phyloP scores from a whole-genome alignment of 768 basidiomycete genomes.

The Lactifluus echinatus region DNA sequence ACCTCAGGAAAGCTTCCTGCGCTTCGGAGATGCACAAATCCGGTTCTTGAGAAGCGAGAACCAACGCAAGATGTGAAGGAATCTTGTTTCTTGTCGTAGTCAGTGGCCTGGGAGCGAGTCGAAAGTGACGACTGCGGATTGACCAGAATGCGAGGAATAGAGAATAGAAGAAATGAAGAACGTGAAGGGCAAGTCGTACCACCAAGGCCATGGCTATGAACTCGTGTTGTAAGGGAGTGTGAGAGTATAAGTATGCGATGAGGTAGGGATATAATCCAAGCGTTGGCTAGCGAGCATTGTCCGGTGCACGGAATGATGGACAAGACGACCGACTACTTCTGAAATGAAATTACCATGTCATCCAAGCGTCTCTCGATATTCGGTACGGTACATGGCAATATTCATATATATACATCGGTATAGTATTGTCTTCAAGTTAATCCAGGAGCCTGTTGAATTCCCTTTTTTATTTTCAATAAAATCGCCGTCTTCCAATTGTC shows the following conservation, averaged over 20 bases:
- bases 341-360: neutral
- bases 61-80: constrained; percentile 59
- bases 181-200: constrained; percentile 38
- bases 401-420: neutral
- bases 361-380: neutral
- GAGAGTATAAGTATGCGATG: neutral
- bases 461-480: constrained; percentile 82
- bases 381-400: neutral
- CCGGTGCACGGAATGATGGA: neutral
- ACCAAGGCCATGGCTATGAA: constrained; percentile 34
- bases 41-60: constrained; percentile 43
- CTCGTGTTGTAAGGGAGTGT: neutral
- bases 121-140: constrained; percentile 33
- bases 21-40: constrained; percentile 28
- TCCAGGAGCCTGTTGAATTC: constrained; percentile 50
- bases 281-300: constrained; percentile 1
- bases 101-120: constrained; percentile 39
- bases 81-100: constrained; percentile 43
- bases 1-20: constrained; percentile 41
- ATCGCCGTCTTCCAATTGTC: constrained; percentile 96
- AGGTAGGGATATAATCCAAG: neutral
- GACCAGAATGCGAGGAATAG: constrained; percentile 34
- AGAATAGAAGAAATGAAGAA: constrained; percentile 53
- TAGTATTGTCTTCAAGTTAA: constrained; percentile 18
- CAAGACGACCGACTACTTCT: constrained; percentile 5